These are phyloP conservation scores for Ogataea trehaloabstinens DNA, from an alignment of 805 yeast genomes.

Conservation along the genomic window DNA sequence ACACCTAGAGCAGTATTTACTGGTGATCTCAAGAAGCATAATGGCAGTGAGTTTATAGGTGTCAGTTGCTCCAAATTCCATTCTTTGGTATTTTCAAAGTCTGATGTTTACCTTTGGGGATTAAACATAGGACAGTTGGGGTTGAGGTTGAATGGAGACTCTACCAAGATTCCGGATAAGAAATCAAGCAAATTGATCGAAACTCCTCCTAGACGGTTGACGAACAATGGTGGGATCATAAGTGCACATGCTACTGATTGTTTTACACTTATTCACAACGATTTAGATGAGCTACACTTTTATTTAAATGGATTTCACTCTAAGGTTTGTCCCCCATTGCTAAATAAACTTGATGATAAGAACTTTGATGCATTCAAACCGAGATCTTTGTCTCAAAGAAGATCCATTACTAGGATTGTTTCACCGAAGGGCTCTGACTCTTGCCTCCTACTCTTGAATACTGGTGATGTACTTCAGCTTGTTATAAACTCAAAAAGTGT, in stretches of 20 bases:
- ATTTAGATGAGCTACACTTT: slow-evolving; percentile 59
- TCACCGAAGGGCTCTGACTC: slow-evolving; percentile 39
- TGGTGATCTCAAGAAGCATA: slow-evolving; percentile 42
- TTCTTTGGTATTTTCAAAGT: slow-evolving; percentile 55
- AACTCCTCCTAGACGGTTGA: slow-evolving; percentile 26
- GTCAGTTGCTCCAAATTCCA: slow-evolving; percentile 67
- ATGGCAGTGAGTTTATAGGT: slow-evolving; percentile 34
- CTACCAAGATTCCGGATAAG: slow-evolving; percentile 12
- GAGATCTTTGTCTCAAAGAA: slow-evolving; percentile 42
- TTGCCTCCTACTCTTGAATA: slow-evolving; percentile 51
- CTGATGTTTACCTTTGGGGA: slow-evolving; percentile 68
- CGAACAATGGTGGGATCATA: slow-evolving; percentile 48
- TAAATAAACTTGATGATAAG: slow-evolving; percentile 35
- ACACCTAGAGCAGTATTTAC: slow-evolving; percentile 39
- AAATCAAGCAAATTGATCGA: slow-evolving; percentile 11
- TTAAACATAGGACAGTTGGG: slow-evolving; percentile 83
- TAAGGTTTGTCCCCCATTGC: slow-evolving; percentile 38
- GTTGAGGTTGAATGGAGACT: slow-evolving; percentile 27
- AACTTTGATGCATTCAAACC: slow-evolving; percentile 57
- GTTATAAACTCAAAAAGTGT: slow-evolving; percentile 22
- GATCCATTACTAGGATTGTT: slow-evolving; percentile 31
- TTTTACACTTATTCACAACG: slow-evolving; percentile 64
- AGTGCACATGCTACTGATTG: slow-evolving; percentile 63
- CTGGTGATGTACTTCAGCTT: slow-evolving; percentile 56
- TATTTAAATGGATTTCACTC: slow-evolving; percentile 57